Conservation (phyloP, 2,329 filamentous ascomycete species). For the Zarea fungicola region DNA sequence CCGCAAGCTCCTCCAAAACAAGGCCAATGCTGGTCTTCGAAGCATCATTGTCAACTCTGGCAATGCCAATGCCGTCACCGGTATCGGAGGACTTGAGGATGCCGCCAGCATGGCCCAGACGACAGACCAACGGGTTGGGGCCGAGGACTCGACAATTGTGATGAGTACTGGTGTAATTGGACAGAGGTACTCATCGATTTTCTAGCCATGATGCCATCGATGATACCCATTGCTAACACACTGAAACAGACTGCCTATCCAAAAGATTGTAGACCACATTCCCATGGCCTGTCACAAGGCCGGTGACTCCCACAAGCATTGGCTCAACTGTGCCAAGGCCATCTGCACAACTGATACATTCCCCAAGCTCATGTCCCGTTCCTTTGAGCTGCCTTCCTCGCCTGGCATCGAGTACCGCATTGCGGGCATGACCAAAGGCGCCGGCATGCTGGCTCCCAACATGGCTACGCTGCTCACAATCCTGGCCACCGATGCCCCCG, state of each 20-base stretch:
- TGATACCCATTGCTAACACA: constrained; percentile 15
- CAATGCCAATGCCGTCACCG: constrained; percentile 95
- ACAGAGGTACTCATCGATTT: constrained; percentile 56
- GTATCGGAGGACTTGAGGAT: constrained; percentile 82
- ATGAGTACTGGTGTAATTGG: constrained; percentile 99
- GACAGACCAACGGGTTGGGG: constrained; percentile 60
- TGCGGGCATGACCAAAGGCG: constrained; percentile 94
- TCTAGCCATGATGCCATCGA: constrained; percentile 6
- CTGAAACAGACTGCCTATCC: constrained; percentile 66
- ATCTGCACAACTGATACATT: constrained; percentile 99
- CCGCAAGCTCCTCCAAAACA: constrained; percentile 62
- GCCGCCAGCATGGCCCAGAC: constrained; percentile 75
- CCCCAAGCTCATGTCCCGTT: constrained; percentile 83
- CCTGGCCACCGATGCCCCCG: constrained; percentile 83
- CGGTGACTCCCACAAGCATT: constrained; percentile 73
- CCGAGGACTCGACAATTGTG: constrained; percentile 65
- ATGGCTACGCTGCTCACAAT: constrained; percentile 95
- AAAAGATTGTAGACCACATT: constrained; percentile 81
- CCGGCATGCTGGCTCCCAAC: constrained; percentile 98
- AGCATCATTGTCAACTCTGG: constrained; percentile 91
- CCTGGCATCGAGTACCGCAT: constrained; percentile 72
- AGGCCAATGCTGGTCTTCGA: constrained; percentile 64
- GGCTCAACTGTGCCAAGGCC: constrained; percentile 79
- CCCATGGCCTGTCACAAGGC: constrained; percentile 69
- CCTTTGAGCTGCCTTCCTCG: constrained; percentile 79